Percentiles rank a stretch among this genome's conserved stretches.
phyloP scores from a whole-genome alignment of 1,284 basidiomycete genomes.

The Cryptococcus floricola region DNA sequence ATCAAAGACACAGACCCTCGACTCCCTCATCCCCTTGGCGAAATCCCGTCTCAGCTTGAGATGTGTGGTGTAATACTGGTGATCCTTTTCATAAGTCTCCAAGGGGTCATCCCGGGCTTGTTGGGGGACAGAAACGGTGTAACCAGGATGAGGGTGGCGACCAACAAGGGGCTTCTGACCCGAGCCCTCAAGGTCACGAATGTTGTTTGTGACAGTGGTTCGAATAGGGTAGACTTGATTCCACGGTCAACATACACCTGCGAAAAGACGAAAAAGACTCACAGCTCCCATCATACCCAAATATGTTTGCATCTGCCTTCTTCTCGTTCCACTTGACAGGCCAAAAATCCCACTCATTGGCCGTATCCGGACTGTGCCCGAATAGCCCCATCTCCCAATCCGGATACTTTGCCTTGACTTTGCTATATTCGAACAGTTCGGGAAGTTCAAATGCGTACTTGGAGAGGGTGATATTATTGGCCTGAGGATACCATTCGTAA shows the following conservation, averaged over 20 bases:
- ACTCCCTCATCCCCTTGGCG: conserved; percentile 42
- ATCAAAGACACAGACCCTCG: conserved; percentile 49
- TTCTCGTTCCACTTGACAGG: conserved; percentile 39
- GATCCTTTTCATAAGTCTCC: conserved; percentile 38
- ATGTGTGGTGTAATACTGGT: conserved; percentile 39
- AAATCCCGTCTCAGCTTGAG: conserved; percentile 37
- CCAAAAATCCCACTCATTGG: conserved; percentile 49
- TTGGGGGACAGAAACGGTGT: conserved; percentile 31
- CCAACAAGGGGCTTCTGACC: conserved; percentile 19
- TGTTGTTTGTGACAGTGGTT: conserved; percentile 35
- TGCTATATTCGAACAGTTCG: conserved; percentile 44
- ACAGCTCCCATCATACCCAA: conserved; percentile 47
- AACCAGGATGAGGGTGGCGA: conserved; percentile 44
- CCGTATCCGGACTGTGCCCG: conserved; percentile 47
- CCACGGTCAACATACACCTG: neutral
- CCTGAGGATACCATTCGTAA: conserved; percentile 47
- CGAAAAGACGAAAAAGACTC: conserved; percentile 10
- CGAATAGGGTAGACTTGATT: conserved; percentile 47
- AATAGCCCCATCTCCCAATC: conserved; percentile 43
- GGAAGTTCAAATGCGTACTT: conserved; percentile 49
- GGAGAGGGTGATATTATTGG: conserved; percentile 48
- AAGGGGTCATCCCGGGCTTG: conserved; percentile 29
- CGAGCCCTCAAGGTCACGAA: conserved; percentile 8
- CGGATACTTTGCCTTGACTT: conserved; percentile 36
- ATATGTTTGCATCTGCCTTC: conserved; percentile 38